A percentile compares a stretch with the other conserved stretches of the same genome.
phyloP scores from a whole-genome alignment of 371 early-diverging fungal genomes.

The Capniomyces stellatus region DNA sequence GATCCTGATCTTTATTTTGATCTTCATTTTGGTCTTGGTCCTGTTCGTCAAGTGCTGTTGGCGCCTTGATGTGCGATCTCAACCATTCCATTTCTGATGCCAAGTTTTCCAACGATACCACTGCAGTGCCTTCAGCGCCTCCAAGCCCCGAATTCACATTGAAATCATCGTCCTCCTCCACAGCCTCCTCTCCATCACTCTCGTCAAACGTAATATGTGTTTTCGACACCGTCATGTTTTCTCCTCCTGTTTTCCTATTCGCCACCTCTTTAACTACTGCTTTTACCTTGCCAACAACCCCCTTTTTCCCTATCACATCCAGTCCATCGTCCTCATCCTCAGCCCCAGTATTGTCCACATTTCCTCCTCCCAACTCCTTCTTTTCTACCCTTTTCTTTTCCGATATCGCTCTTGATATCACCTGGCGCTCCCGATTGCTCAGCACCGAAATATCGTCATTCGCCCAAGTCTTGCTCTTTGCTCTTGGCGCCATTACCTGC shows the following conservation, averaged over 20 bases:
- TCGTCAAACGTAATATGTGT: conserved; percentile 37
- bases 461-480: conserved; percentile 71
- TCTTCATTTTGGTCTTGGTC: conserved; percentile 17
- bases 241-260: conserved; percentile 39
- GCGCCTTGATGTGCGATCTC: conserved; percentile 32
- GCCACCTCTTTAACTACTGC: conserved; percentile 29
- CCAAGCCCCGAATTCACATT: background rate
- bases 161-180: conserved; percentile 9
- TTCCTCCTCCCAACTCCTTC: too few relatives aligned
- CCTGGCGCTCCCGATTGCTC: conserved; percentile 12
- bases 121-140: conserved; percentile 7
- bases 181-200: conserved; percentile 10
- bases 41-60: conserved; percentile 5
- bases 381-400: too few relatives aligned
- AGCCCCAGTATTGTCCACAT: background rate
- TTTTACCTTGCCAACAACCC: conserved; percentile 21
- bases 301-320: background rate
- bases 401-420: conserved; percentile 9
- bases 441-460: conserved; percentile 56
- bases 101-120: conserved; percentile 8
- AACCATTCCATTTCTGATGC: conserved; percentile 55
- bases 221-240: conserved; percentile 32
- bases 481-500: conserved; percentile 72
- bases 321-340: conserved; percentile 9
- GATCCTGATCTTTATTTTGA: conserved; percentile 11